A percentile compares a stretch with the other conserved stretches of the same genome.
These are phyloP conservation scores for Colletotrichum tofieldiae DNA, from an alignment of 2,329 filamentous ascomycete species.

Conservation along the genomic window DNA sequence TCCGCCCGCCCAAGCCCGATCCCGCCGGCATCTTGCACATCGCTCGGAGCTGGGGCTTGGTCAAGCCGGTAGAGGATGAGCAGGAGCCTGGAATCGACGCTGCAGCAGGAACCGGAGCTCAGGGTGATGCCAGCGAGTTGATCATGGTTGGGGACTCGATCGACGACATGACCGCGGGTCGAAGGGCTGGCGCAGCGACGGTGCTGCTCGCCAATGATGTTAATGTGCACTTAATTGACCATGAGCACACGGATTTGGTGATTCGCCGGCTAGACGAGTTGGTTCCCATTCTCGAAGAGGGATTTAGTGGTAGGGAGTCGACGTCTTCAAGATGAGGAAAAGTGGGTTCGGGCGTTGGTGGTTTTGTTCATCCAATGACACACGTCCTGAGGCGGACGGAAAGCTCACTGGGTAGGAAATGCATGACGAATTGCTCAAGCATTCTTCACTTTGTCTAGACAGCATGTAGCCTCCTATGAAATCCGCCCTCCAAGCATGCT, in stretches of 20 bases:
- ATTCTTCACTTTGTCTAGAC: slow-evolving; percentile 40
- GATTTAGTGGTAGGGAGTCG: slow-evolving; percentile 67
- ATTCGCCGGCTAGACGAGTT: slow-evolving; percentile 83
- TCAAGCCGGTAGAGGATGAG: slow-evolving; percentile 14
- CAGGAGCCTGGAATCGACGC: slow-evolving; percentile 7
- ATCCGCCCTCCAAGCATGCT: slow-evolving; percentile 36
- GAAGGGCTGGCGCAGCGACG: slow-evolving; percentile 87
- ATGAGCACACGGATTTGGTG: slow-evolving; percentile 84
- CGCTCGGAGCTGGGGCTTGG: slow-evolving; percentile 80
- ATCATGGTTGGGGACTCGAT: slow-evolving; percentile 85
- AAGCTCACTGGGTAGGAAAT: not conserved
- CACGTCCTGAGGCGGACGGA: not conserved
- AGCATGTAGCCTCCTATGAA: slow-evolving; percentile 40
- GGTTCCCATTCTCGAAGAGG: slow-evolving; percentile 80
- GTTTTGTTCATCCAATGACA: not conserved
- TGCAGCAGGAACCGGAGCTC: slow-evolving; percentile 18
- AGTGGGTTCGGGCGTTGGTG: too few relatives aligned
- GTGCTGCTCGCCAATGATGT: slow-evolving; percentile 89
- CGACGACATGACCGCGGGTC: slow-evolving; percentile 93
- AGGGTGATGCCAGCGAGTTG: slow-evolving; percentile 62
- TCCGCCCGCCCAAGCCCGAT: slow-evolving; percentile 86
- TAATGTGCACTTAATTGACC: slow-evolving; percentile 79
- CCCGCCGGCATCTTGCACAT: slow-evolving; percentile 92
- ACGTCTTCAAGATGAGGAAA: not conserved
- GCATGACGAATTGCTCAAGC: slow-evolving; percentile 24